Conservation (phyloP, 2,329 filamentous ascomycete species). For the Fusarium sp. region DNA sequence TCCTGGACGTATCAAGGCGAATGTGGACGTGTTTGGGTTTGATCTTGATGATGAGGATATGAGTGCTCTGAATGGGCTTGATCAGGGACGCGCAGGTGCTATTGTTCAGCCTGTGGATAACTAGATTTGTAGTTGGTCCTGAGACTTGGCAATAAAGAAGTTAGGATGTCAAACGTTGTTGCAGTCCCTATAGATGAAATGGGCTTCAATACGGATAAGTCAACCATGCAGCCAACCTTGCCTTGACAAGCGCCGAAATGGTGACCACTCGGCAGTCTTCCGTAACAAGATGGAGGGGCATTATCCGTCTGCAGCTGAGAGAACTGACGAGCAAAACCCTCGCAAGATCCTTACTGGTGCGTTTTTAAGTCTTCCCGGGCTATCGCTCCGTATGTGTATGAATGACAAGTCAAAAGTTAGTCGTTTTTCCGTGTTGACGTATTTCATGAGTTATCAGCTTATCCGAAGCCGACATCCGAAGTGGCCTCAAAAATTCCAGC, state of each 20-base stretch:
- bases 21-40: slow-evolving; percentile 71
- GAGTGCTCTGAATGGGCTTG: slow-evolving; percentile 45
- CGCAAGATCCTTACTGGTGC: neutral
- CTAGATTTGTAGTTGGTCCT: neutral
- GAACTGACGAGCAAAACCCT: neutral
- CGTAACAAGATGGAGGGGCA: neutral
- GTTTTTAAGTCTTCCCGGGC: neutral
- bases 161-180: neutral
- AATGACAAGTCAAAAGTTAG: neutral
- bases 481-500: neutral
- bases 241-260: neutral
- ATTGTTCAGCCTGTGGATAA: slow-evolving; percentile 16
- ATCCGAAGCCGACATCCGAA: neutral
- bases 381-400: neutral
- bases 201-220: neutral
- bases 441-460: neutral
- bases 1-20: slow-evolving; percentile 67
- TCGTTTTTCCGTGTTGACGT: neutral
- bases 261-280: neutral
- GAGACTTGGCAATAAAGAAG: neutral
- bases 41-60: slow-evolving; percentile 68
- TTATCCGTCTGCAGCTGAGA: neutral
- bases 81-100: slow-evolving; percentile 38
- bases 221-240: neutral
- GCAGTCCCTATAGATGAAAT: neutral